Percentiles rank a stretch among this genome's conserved stretches.
Evolutionary conservation across 768 basidiomycete species (phyloP).

Genomic region (Russula sp.): DNA sequence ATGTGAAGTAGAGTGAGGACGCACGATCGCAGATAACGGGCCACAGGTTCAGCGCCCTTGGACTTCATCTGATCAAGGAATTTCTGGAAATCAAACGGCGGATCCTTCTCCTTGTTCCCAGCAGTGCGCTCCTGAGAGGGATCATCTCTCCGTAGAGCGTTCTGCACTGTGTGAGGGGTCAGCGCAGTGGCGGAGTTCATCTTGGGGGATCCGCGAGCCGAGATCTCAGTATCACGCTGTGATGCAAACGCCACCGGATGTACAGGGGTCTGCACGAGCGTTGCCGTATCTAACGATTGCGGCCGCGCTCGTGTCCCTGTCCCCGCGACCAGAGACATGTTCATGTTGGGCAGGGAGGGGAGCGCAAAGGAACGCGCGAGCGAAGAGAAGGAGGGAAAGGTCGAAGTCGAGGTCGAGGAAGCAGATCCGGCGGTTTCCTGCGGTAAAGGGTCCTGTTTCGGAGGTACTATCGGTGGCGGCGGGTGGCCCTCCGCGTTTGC

Average conservation of each 20-base stretch:
- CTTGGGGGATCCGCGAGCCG: slow-evolving; percentile 17
- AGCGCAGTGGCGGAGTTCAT: neutral
- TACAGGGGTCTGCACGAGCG: slow-evolving; percentile 13
- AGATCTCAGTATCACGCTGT: slow-evolving; percentile 8
- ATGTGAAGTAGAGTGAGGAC: slow-evolving; percentile 29
- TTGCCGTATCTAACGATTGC: slow-evolving; percentile 44
- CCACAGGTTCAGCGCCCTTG: slow-evolving; percentile 83
- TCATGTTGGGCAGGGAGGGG: slow-evolving; percentile 33
- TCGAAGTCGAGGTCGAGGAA: slow-evolving; percentile 28
- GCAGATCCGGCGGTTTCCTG: neutral
- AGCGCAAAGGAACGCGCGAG: slow-evolving; percentile 59
- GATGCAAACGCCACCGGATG: slow-evolving; percentile 7
- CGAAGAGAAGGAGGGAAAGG: slow-evolving; percentile 57
- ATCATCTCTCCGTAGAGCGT: slow-evolving; percentile 22
- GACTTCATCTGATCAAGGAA: slow-evolving; percentile 94
- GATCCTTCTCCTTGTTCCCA: slow-evolving; percentile 30
- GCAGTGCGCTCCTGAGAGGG: slow-evolving; percentile 21
- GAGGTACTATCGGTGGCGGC: slow-evolving; percentile 41
- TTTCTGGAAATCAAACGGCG: slow-evolving; percentile 83
- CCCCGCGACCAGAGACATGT: slow-evolving; percentile 19
- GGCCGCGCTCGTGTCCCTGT: slow-evolving; percentile 35
- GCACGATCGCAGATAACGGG: slow-evolving; percentile 91
- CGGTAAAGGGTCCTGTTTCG: neutral
- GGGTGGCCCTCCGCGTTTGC: slow-evolving; percentile 54
- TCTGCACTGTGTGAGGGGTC: neutral